Conservation (phyloP, 1,284 basidiomycete genomes). For the Macrocystidia cucumis region DNA sequence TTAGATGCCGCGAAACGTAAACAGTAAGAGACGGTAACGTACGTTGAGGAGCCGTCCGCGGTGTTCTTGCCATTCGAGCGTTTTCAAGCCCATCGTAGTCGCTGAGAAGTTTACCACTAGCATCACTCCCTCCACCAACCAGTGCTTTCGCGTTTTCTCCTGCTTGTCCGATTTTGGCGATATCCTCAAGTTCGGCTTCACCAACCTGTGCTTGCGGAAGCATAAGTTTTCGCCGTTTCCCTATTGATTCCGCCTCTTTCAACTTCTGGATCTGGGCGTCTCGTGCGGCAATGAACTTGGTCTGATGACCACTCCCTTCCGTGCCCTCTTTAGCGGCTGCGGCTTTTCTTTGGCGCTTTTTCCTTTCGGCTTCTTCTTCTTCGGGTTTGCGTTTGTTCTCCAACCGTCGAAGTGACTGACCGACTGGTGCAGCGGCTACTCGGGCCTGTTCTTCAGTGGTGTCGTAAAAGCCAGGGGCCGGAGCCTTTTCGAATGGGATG, state of each 20-base stretch:
- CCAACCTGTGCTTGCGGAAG: conserved; percentile 92
- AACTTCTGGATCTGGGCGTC: conserved; percentile 97
- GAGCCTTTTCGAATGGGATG: conserved; percentile 97
- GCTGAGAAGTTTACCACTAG: conserved; percentile 81
- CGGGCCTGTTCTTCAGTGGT: conserved; percentile 93
- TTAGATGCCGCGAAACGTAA: conserved; percentile 7
- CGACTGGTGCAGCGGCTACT: conserved; percentile 81
- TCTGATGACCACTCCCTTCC: conserved; percentile 57
- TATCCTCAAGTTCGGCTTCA: conserved; percentile 95
- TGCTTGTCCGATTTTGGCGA: conserved; percentile 96
- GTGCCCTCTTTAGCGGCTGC: conserved; percentile 53
- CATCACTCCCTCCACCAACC: conserved; percentile 75
- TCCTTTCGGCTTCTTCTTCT: conserved; percentile 78
- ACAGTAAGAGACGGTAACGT: conserved; percentile 20
- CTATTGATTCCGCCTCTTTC: conserved; percentile 95
- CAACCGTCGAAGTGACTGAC: conserved; percentile 81
- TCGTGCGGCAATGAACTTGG: conserved; percentile 88
- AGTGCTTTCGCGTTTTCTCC: conserved; percentile 85
- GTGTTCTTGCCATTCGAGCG: conserved; percentile 88
- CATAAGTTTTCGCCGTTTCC: conserved; percentile 79
- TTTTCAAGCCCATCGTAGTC: conserved; percentile 88
- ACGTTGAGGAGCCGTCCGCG: conserved; percentile 88
- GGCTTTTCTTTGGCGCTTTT: conserved; percentile 75
- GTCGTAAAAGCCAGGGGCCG: conserved; percentile 95
- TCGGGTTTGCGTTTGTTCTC: conserved; percentile 94